A percentile compares a stretch with the other conserved stretches of the same genome.
phyloP scores from a whole-genome alignment of 768 basidiomycete species.

The Glaciozyma martinii region DNA sequence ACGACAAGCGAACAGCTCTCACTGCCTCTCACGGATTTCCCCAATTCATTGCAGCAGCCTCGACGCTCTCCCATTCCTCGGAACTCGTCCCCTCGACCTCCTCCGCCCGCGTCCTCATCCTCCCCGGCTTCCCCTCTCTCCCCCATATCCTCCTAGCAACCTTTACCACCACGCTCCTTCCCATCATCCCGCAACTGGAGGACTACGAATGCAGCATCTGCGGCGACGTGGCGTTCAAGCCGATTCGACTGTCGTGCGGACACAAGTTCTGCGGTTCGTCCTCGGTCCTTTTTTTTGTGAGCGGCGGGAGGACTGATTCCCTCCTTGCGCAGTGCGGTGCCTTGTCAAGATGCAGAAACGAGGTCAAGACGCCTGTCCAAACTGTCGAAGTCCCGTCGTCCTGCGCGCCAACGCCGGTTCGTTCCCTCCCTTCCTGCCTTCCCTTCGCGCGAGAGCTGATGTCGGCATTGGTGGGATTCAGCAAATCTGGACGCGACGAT shows the following conservation, averaged over 20 bases:
- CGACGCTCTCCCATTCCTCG: slow-evolving; percentile 6
- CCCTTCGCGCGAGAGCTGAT: background rate
- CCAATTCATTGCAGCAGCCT: slow-evolving; percentile 37
- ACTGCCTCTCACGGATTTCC: slow-evolving; percentile 50
- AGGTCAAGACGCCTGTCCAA: slow-evolving; percentile 64
- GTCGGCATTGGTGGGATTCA: slow-evolving; percentile 37
- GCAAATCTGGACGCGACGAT: slow-evolving; percentile 72
- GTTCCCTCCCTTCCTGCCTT: slow-evolving; percentile 39
- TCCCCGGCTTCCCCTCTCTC: slow-evolving; percentile 42
- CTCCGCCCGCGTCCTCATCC: slow-evolving; percentile 36
- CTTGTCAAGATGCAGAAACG: slow-evolving; percentile 86
- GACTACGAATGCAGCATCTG: slow-evolving; percentile 86
- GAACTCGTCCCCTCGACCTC: background rate
- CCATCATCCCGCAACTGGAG: slow-evolving; percentile 66
- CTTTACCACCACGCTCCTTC: slow-evolving; percentile 69
- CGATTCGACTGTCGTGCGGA: slow-evolving; percentile 68
- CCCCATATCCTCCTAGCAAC: slow-evolving; percentile 67
- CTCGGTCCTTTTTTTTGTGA: background rate
- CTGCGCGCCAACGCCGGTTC: slow-evolving; percentile 64
- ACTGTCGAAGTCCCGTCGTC: slow-evolving; percentile 70
- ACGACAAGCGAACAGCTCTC: slow-evolving; percentile 77
- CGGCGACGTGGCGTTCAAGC: slow-evolving; percentile 83
- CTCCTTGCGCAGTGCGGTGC: slow-evolving; percentile 39
- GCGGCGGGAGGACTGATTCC: background rate
- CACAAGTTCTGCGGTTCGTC: slow-evolving; percentile 47